Percentiles rank a stretch among this genome's conserved stretches.
Evolutionary conservation across 495 filamentous ascomycete genomes (phyloP).

Genomic region (Neurospora tetraspora): DNA sequence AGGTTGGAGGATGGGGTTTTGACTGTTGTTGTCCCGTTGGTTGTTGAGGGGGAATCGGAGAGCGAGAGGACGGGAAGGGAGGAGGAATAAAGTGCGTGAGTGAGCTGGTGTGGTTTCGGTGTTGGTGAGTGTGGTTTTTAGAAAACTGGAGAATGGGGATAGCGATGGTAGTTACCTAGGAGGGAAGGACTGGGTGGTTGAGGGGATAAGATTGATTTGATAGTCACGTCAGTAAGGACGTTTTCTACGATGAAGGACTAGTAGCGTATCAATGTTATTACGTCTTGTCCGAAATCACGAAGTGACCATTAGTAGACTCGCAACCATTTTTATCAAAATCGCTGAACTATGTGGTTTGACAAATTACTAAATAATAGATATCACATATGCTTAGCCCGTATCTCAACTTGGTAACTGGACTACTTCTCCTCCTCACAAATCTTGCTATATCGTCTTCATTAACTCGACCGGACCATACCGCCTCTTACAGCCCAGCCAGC

Average conservation of each 20-base stretch:
- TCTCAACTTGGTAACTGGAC: not conserved
- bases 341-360: not conserved
- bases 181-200: not conserved
- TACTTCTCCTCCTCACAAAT: not conserved
- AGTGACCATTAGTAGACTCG: not conserved
- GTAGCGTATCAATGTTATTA: no score
- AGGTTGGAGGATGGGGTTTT: slow-evolving; percentile 58
- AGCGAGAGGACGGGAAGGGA: not conserved
- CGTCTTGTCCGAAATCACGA: not conserved
- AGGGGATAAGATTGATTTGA: no score
- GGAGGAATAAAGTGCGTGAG: not conserved
- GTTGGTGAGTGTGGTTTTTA: no score
- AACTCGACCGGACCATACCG: not conserved
- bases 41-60: not conserved
- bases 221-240: not conserved
- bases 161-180: not conserved
- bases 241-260: not conserved
- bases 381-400: not conserved
- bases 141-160: not conserved
- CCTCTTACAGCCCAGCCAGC: slow-evolving; percentile 39
- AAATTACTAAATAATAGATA: not conserved
- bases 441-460: not conserved
- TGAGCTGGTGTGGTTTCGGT: not conserved
- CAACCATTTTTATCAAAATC: no score
- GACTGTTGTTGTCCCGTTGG: slow-evolving; percentile 37